Evolutionary conservation across 2,329 filamentous ascomycete species (phyloP).

Genomic region (Diaporthe destruens): DNA sequence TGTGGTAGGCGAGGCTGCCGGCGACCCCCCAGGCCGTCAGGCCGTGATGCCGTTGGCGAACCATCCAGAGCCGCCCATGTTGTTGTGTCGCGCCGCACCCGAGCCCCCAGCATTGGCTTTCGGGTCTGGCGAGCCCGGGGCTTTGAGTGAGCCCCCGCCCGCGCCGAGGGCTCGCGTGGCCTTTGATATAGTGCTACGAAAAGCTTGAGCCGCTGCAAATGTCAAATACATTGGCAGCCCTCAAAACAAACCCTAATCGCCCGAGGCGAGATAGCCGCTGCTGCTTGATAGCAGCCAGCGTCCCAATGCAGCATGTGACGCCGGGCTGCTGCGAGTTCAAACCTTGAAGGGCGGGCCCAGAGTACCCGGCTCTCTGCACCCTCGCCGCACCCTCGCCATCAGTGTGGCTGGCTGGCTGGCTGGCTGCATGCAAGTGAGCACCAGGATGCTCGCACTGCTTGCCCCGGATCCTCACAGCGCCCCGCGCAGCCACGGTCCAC

Average conservation of each 20-base stretch:
- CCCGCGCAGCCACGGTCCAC: background rate
- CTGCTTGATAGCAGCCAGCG: conserved; percentile 7
- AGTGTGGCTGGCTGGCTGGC: background rate
- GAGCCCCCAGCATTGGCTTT: conserved; percentile 7
- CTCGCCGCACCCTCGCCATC: conserved; percentile 28
- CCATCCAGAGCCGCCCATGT: background rate
- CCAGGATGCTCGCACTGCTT: background rate
- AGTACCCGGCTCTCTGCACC: too few species aligned
- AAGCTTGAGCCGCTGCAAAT: conserved; percentile 2
- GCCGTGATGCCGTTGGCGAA: conserved; percentile 2
- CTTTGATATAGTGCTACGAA: conserved; percentile 29
- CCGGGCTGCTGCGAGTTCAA: conserved; percentile 27
- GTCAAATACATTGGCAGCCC: conserved; percentile 6
- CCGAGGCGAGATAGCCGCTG: conserved; percentile 34
- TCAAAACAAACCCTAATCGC: conserved; percentile 8
- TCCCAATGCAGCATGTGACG: conserved; percentile 27
- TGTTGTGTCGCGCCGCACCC: background rate
- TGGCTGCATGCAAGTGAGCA: conserved; percentile 3
- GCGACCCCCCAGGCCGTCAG: too few species aligned
- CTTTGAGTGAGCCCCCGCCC: background rate
- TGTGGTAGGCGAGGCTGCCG: conserved; percentile 16
- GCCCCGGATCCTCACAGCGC: conserved; percentile 11
- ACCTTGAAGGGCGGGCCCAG: conserved; percentile 21
- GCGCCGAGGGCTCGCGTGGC: conserved; percentile 5
- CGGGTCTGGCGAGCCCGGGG: conserved; percentile 21